Evolutionary conservation across 2,329 filamentous ascomycete genomes (phyloP).

Genomic region (Diaporthe citri): DNA sequence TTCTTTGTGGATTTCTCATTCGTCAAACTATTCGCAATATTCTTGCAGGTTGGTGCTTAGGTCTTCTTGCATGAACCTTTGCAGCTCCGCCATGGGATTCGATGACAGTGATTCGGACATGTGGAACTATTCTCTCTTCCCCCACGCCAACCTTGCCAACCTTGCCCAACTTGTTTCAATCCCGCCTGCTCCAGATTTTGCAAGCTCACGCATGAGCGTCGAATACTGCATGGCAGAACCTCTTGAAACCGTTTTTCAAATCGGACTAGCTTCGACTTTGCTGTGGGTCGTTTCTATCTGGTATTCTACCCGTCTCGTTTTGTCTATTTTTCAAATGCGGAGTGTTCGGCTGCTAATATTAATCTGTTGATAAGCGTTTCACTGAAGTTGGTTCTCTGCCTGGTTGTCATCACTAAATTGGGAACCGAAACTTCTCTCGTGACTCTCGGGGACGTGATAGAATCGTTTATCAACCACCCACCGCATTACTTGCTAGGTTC

Average conservation of each 20-base stretch:
- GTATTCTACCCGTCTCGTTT: neutral
- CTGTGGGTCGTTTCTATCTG: neutral
- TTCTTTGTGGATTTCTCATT: neutral
- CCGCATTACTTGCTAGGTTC: neutral
- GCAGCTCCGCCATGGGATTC: neutral
- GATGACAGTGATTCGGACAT: neutral
- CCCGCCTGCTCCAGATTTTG: neutral
- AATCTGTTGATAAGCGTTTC: neutral
- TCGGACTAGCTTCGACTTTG: neutral
- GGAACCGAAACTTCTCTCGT: constrained; percentile 5
- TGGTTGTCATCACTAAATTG: constrained; percentile 1
- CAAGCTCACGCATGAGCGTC: neutral
- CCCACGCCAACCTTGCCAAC: accelerated
- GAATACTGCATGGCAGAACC: constrained; percentile 16
- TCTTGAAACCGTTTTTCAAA: neutral
- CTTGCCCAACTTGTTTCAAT: neutral
- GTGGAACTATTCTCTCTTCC: neutral
- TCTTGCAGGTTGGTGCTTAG: neutral
- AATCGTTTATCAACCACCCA: constrained; percentile 24
- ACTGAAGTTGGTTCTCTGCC: neutral
- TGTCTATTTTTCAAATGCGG: neutral
- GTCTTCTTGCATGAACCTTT: neutral
- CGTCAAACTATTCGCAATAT: neutral
- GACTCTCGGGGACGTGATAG: constrained; percentile 28
- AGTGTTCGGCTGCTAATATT: neutral